Percentiles rank a stretch among this genome's conserved stretches.
Conservation (phyloP, 345 rosid genomes). For the Citrus sp. region DNA sequence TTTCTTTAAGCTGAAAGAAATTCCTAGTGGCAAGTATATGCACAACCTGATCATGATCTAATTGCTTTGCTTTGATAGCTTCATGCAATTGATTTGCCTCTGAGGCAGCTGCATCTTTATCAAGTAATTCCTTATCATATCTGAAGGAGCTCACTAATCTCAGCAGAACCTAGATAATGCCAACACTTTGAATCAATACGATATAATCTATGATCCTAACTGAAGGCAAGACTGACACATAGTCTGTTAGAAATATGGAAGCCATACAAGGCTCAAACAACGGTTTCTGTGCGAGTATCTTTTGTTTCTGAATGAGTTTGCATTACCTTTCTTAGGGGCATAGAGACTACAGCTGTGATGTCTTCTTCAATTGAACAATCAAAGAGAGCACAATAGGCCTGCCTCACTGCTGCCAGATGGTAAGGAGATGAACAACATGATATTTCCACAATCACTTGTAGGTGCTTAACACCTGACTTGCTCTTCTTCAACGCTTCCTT, state of each 20-base stretch:
- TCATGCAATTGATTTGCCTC: slow-evolving; percentile 65
- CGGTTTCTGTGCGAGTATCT: not conserved
- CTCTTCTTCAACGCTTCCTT: slow-evolving; percentile 47
- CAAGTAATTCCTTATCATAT: slow-evolving; percentile 60
- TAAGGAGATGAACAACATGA: slow-evolving; percentile 69
- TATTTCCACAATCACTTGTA: slow-evolving; percentile 69
- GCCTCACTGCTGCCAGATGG: slow-evolving; percentile 72
- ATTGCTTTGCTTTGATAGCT: slow-evolving; percentile 51
- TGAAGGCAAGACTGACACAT: not conserved
- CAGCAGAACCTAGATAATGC: slow-evolving; percentile 51
- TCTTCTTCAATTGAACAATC: slow-evolving; percentile 77
- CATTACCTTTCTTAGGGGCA: slow-evolving; percentile 65
- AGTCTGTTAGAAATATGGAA: not conserved
- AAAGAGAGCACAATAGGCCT: slow-evolving; percentile 65
- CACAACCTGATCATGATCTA: slow-evolving; percentile 59
- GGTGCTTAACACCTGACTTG: slow-evolving; percentile 38
- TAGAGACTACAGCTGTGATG: slow-evolving; percentile 39
- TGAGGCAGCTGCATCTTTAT: slow-evolving; percentile 45
- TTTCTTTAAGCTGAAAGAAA: slow-evolving; percentile 63
- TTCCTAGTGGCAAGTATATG: slow-evolving; percentile 69
- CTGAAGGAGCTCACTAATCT: slow-evolving; percentile 72
- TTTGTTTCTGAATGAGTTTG: not conserved
- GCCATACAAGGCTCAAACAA: not conserved
- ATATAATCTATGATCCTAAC: not conserved
- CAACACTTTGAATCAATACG: not conserved